Percentiles rank a stretch among this genome's conserved stretches.
Conservation (phyloP, 2,329 filamentous ascomycete species). For the Tolypocladium tundrense region DNA sequence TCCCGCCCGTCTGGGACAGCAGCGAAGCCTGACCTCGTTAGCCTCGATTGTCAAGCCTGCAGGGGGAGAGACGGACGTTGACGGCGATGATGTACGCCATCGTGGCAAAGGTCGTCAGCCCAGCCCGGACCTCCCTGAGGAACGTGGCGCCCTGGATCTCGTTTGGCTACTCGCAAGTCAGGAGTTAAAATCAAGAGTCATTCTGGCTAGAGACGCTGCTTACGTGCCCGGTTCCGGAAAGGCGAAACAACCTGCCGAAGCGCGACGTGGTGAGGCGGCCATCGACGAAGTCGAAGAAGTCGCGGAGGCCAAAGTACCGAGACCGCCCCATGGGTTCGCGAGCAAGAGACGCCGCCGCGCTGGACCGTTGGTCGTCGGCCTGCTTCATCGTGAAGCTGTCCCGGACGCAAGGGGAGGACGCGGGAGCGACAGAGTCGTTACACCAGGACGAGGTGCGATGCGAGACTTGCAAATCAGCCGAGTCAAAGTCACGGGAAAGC, state of each 20-base stretch:
- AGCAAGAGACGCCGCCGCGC: not conserved
- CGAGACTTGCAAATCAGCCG: not conserved
- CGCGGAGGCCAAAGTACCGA: conserved; percentile 21
- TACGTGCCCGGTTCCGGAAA: conserved; percentile 61
- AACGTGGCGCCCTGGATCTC: conserved; percentile 61
- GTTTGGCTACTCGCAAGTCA: conserved; percentile 38
- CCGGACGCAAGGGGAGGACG: not conserved
- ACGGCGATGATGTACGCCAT: conserved; percentile 82
- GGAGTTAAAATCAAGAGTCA: not conserved
- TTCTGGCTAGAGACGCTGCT: conserved; percentile 11
- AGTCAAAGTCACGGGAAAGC: not conserved
- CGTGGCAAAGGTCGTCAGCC: conserved; percentile 68
- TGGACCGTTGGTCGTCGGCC: not conserved
- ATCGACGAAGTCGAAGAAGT: conserved; percentile 25
- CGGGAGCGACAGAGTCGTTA: not conserved
- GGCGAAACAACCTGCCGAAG: conserved; percentile 52
- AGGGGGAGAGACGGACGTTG: conserved; percentile 34
- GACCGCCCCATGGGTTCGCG: conserved; percentile 9
- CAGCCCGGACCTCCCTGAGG: conserved; percentile 68
- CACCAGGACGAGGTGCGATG: not conserved
- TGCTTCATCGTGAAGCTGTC: not conserved
- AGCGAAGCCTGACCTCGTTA: conserved; percentile 50
- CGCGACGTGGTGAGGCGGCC: conserved; percentile 27
- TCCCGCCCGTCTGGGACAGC: conserved; percentile 65
- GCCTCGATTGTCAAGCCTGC: not conserved